Conservation (phyloP, 306 rosid species). For the Malus fusca region DNA sequence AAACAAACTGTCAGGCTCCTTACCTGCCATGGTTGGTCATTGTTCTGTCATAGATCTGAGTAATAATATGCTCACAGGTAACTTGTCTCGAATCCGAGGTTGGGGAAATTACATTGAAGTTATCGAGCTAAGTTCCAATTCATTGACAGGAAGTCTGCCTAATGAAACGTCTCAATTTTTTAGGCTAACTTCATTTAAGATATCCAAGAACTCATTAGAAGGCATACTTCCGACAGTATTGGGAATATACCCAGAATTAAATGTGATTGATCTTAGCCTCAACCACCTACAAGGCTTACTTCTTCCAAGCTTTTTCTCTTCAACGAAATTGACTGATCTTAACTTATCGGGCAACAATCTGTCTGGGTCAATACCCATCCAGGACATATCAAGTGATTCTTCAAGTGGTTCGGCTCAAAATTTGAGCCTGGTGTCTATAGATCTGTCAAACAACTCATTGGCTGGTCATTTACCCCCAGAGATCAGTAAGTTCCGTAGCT, state of each 20-base stretch:
- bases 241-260: conserved; percentile 58
- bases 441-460: conserved; percentile 68
- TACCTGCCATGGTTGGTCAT: conserved; percentile 56
- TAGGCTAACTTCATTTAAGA: conserved; percentile 47
- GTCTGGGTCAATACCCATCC: conserved; percentile 47
- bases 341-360: conserved; percentile 58
- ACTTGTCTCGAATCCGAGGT: conserved; percentile 49
- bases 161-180: conserved; percentile 48
- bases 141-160: conserved; percentile 48
- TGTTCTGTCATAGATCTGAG: conserved; percentile 64
- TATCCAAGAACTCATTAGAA: conserved; percentile 57
- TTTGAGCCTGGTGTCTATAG: conserved; percentile 44
- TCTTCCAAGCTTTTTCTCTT: conserved; percentile 46
- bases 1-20: conserved; percentile 60
- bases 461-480: conserved; percentile 49
- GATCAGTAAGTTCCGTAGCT: conserved; percentile 39
- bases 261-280: conserved; percentile 58
- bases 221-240: conserved; percentile 57
- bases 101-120: conserved; percentile 81
- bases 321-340: conserved; percentile 49
- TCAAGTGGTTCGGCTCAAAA: conserved; percentile 26
- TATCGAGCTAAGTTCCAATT: conserved; percentile 58
- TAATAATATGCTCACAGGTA: conserved; percentile 55
- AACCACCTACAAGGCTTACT: conserved; percentile 57
- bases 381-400: conserved; percentile 15